Base-by-base conservation (phyloP, 2,329 filamentous ascomycete genomes). In the Hymenoscyphus infarciens region DNA sequence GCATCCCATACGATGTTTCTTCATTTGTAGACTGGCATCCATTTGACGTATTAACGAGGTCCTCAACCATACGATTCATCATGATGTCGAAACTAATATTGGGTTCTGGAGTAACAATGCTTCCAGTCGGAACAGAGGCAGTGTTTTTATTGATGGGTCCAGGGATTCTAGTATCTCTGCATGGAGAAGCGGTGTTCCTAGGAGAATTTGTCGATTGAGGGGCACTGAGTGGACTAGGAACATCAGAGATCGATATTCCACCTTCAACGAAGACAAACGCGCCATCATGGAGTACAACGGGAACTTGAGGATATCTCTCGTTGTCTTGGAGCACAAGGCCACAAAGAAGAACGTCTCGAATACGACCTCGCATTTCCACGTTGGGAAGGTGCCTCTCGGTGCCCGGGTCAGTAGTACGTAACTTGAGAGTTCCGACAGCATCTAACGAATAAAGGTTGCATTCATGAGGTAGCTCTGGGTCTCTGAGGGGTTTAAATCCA, bases 311-410 rank as follows among this genome's bases (percentile, higher is more conserved):
- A 68, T 69, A 66, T 72, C 68, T 76, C 58, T 78, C 75, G 66
- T 80, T 78, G 61, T 81, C 76, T n/a, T 83, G 82, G 31, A 89
- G 74, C 60, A 82, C 76, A 42, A 88, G 75, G 2, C 84, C 87
- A 72, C 87, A 85, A 56, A 84, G 80, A 7, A 89, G 76, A 35
- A 90, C 79, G 64, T 87, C 85, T 61, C 83, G 81, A 60, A 89
- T 80, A 49, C 87, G 81, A 71, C 84, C 83, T n/a, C 88, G 78
- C 83, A 87, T 88, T 73, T 90, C 87, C 38, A 84, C 78, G 61
- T 87, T 84, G 0, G 81, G 79, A 62, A 85, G 81, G 60, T 81
- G 79, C 61, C 82, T 79, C 64, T 83, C 78, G 35, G 84, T 74
- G 10, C 75, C 75, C 35, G 71, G 70, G 64, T 86, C 82, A 56